A percentile compares a stretch with the other conserved stretches of the same genome.
Conservation (phyloP, 192 early-diverging fungal genomes). For the Coemansia sp. region DNA sequence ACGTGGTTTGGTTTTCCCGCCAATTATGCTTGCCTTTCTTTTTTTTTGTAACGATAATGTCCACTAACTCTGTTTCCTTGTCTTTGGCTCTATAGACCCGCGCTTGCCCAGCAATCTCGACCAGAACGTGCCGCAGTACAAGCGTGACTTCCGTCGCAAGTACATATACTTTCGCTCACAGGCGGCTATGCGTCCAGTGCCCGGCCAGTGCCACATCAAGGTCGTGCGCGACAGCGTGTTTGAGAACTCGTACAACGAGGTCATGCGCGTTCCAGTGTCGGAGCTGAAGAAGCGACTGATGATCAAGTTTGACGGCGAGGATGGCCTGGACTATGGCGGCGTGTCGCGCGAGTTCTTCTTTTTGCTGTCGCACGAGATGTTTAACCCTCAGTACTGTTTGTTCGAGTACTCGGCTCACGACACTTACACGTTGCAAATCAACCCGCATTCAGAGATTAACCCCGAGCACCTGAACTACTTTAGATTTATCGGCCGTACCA, state of each 20-base stretch:
- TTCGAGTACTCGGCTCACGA: slow-evolving; percentile 99
- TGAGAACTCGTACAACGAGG: slow-evolving; percentile 93
- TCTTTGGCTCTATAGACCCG: slow-evolving; percentile 58
- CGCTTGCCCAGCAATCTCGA: slow-evolving; percentile 80
- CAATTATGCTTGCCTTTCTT: not conserved
- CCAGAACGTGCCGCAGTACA: slow-evolving; percentile 96
- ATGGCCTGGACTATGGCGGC: slow-evolving; percentile 98
- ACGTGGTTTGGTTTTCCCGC: not conserved
- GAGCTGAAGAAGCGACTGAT: slow-evolving; percentile 97
- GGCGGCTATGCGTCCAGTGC: slow-evolving; percentile 82
- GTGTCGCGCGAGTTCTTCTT: slow-evolving; percentile 98
- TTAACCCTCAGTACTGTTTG: slow-evolving; percentile 94
- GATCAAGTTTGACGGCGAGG: slow-evolving; percentile 99
- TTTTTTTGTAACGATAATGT: not conserved
- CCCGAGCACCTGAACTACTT: slow-evolving; percentile 99
- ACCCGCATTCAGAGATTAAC: slow-evolving; percentile 92
- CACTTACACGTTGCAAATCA: slow-evolving; percentile 98
- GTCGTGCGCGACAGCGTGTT: slow-evolving; percentile 87
- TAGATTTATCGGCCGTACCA: slow-evolving; percentile 96
- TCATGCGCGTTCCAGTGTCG: slow-evolving; percentile 88
- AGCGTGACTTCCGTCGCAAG: slow-evolving; percentile 97
- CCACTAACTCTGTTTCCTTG: not conserved
- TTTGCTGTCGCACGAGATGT: slow-evolving; percentile 97
- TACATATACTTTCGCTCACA: slow-evolving; percentile 96
- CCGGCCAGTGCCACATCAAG: slow-evolving; percentile 93